Evolutionary conservation across 257 asterid species (phyloP), one percentile per base, ranked within the genome.

Genomic region (Gentiana macrophylla): DNA sequence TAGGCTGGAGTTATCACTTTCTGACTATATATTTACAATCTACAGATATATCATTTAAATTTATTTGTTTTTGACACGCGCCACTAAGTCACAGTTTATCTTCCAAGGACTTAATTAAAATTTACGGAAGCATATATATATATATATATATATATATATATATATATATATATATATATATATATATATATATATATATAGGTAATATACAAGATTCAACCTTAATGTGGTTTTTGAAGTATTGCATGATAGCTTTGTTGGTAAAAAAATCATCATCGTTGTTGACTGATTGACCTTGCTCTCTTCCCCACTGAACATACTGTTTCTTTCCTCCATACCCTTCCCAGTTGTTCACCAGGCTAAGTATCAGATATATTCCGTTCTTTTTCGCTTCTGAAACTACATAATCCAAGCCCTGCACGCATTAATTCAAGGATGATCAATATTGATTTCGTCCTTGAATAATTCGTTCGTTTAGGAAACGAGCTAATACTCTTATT

Each of bases 401-500:
- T 33, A 73, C 79, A 58, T 61, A 69, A 55, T 69, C 67, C 52
- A 69, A 62, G 35, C 75, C 78, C 74, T 73, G 49, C 55, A 41
- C 46, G 33, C 1, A 32, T n/a, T 4, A 52, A 12, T 10, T 35
- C 32, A 12, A 15, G 5, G 24, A 0, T n/a, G 9, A 44, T 34
- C 45, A 55, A 38, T 37, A 41, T 2, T 24, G 24, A 24, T 24
- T 24, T 24, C 24, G 24, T 24, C 24, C 24, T 24, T 24, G 24
- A 24, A 24, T 24, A 24, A 24, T 24, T 24, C 1, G 24, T 24
- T 24, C 1, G 24, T 24, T 24, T 24, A 24, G 24, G 24, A 24
- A 24, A 24, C 24, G 24, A 24, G 24, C 24, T 24, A 24, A 24
- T 24, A 24, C 24, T 24, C 24, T 24, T 24, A 24, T 24, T 24